Evolutionary conservation across 2,329 filamentous ascomycete species (phyloP), one percentile per base, ranked within the genome.

Genomic region (Thielaviopsis musarum): DNA sequence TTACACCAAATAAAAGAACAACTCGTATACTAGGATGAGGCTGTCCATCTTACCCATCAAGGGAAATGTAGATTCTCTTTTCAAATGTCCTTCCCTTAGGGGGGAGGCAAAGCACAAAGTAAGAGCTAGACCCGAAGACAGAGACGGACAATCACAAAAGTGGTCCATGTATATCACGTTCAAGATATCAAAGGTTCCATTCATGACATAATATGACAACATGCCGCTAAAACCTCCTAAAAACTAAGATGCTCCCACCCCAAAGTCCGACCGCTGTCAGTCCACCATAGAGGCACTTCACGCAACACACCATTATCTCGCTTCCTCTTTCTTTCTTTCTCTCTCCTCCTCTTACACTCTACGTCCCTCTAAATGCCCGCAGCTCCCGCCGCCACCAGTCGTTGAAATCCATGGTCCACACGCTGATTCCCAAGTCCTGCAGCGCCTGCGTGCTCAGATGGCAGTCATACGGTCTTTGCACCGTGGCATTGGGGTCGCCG

Each of bases 401-500:
- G 53, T 74, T 74, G 69, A 95, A 95, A 65, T 90, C 80, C 66
- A 83, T 79, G 0, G 88, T 88, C 53, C 78, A 74, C 59, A 91
- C 81, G 66, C 87, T 78, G 63, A 95, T 87, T 0, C 82, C 88
- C 62, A 95, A 68, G 15, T 88, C 81, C 69, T 80, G 80, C 64
- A 95, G 72, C 48, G 75, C 81, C 70, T 79, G 80, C 9, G 87
- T 95, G 66, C 87, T 90, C 53, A 96, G 74, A 70, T 95, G 89
- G 65, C 87, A 91, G 71, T 95, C 89, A 68, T 88, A 95, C 13
- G 91, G 90, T 63, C 90, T 78, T 71, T 90, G 81, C 0, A 90
- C 87, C 22, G 77, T 76, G 52, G 84, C 81, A 62, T 81, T 83
- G 5, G 84, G 82, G 64, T 88, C 84, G 68, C 87, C 86, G 45